phyloP scores from a whole-genome alignment of 163 green algal species.

The Chlamydomonas reinhardtii region DNA sequence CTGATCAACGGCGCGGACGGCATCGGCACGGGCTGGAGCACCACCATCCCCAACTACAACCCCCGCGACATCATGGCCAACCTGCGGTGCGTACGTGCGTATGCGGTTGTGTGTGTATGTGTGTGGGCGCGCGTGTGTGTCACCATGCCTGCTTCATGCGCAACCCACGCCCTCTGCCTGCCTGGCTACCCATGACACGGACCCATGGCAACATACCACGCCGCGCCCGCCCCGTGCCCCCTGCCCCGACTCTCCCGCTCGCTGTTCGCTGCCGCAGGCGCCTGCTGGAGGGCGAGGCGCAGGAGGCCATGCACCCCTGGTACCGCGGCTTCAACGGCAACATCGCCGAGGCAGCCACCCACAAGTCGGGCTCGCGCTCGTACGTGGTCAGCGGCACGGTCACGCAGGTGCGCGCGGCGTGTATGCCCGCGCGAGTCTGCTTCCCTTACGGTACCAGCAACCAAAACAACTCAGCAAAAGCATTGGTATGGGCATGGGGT shows the following conservation, averaged over 20 bases:
- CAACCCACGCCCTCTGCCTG: too few relatives aligned
- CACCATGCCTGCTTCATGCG: too few relatives aligned
- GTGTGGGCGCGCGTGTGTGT: too few relatives aligned
- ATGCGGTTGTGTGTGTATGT: too few relatives aligned
- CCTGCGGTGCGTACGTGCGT: slow-evolving; percentile 76
- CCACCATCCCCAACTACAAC: slow-evolving; percentile 98
- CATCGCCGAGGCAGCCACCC: slow-evolving; percentile 73
- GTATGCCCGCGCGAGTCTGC: too few relatives aligned
- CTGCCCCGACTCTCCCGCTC: neutral
- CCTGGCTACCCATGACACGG: too few relatives aligned
- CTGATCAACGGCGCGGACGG: slow-evolving; percentile 99
- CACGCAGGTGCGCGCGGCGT: slow-evolving; percentile 66
- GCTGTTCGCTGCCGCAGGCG: slow-evolving; percentile 2
- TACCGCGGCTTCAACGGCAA: slow-evolving; percentile 81
- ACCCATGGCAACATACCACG: too few relatives aligned
- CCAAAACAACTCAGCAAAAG: too few relatives aligned
- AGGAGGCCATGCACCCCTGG: slow-evolving; percentile 93
- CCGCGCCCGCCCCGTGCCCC: too few relatives aligned
- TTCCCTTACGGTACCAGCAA: too few relatives aligned
- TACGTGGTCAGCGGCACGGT: slow-evolving; percentile 88
- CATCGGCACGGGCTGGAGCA: slow-evolving; percentile 99
- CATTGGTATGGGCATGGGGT: too few relatives aligned
- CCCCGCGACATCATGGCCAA: slow-evolving; percentile 95
- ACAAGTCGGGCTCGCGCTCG: slow-evolving; percentile 62
- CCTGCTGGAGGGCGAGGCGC: slow-evolving; percentile 63